A percentile compares a stretch with the other conserved stretches of the same genome.
phyloP scores from a whole-genome alignment of 345 rosid species.

The Excoecaria agallocha region DNA sequence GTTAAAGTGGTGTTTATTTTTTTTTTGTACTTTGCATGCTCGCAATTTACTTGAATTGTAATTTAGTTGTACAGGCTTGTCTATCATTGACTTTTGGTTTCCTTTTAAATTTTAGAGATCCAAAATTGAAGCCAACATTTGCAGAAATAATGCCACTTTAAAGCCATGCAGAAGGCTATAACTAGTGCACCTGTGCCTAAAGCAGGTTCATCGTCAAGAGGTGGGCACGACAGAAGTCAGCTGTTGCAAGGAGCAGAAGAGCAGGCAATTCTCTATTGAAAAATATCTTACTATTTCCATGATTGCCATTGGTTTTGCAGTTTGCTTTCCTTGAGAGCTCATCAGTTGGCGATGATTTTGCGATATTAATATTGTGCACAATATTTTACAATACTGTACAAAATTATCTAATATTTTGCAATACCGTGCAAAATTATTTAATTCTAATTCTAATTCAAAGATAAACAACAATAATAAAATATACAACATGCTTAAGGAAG shows the following conservation, averaged over 20 bases:
- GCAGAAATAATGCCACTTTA: conserved; percentile 78
- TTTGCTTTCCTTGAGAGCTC: too few species aligned
- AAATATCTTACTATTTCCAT: too few species aligned
- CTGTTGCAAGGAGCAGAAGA: conserved; percentile 19
- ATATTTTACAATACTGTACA: too few species aligned
- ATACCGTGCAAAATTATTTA: too few species aligned
- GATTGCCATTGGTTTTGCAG: too few species aligned
- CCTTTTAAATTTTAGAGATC: conserved; percentile 50
- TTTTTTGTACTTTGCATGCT: background rate
- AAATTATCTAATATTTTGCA: too few species aligned
- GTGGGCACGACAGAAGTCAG: conserved; percentile 23
- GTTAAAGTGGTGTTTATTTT: background rate
- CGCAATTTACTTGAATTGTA: background rate
- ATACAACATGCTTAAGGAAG: too few species aligned
- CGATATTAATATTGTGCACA: too few species aligned
- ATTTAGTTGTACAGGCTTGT: conserved; percentile 7
- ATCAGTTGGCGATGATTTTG: too few species aligned
- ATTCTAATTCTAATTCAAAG: too few species aligned
- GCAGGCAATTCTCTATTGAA: too few species aligned
- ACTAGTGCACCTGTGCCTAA: conserved; percentile 43
- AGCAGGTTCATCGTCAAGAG: conserved; percentile 27
- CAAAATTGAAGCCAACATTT: conserved; percentile 81
- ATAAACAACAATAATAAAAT: too few species aligned
- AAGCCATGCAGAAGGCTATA: conserved; percentile 82
- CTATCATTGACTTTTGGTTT: conserved; percentile 10